phyloP scores from a whole-genome alignment of 108 stramenopile species.

The Mayamaea pseudoterrestris region DNA sequence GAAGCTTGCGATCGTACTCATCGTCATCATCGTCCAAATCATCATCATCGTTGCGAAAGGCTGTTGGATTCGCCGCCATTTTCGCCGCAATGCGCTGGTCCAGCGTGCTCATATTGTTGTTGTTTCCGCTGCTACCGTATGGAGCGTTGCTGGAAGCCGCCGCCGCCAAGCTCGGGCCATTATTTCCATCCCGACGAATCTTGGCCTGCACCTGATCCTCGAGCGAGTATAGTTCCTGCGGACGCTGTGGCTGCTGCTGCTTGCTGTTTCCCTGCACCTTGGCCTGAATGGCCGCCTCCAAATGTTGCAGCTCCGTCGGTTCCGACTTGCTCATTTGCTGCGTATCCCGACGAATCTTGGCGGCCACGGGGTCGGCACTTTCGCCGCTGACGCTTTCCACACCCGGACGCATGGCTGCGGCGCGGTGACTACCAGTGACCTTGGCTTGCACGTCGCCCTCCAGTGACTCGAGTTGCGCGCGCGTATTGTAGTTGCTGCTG shows the following conservation, averaged over 20 bases:
- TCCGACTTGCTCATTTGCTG: background rate
- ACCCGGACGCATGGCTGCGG: background rate
- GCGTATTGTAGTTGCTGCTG: background rate
- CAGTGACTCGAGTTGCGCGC: background rate
- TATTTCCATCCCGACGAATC: background rate
- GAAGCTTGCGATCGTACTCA: background rate
- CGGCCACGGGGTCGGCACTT: background rate
- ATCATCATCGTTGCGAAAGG: background rate
- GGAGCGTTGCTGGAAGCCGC: background rate
- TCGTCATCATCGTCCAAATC: background rate
- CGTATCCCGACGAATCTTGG: background rate
- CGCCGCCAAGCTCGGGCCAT: background rate
- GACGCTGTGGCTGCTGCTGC: background rate
- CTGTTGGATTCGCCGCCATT: background rate
- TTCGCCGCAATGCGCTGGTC: background rate
- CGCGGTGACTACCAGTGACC: background rate
- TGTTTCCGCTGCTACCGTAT: too few relatives aligned
- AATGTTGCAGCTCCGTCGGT: background rate
- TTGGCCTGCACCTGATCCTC: constrained; percentile 6
- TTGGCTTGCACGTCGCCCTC: background rate
- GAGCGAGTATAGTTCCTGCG: background rate
- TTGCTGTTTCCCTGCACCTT: background rate
- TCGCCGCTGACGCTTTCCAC: background rate
- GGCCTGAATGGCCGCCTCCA: background rate
- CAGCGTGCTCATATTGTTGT: background rate